A percentile compares a stretch with the other conserved stretches of the same genome.
Evolutionary conservation across 345 rosid species (phyloP).

Genomic region (Lagerstroemia speciosa): DNA sequence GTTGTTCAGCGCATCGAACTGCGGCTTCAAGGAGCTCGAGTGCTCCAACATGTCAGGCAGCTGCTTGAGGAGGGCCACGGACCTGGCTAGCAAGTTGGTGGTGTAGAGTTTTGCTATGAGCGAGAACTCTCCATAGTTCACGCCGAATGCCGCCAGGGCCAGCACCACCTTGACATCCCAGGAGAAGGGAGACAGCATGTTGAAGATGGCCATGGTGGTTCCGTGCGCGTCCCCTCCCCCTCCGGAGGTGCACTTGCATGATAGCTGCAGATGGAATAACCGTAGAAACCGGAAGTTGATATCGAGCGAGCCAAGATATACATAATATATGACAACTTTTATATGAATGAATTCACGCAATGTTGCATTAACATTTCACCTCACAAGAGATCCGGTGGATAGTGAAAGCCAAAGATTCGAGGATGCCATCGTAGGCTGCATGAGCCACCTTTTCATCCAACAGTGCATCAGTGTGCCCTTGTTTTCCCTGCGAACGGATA

Average conservation of each 20-base stretch:
- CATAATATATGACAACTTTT: neutral
- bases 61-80: constrained; percentile 36
- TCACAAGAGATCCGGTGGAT: constrained; percentile 37
- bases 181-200: constrained; percentile 25
- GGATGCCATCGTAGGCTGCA: constrained; percentile 19
- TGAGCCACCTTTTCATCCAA: constrained; percentile 16
- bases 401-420: constrained; percentile 23
- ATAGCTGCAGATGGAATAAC: constrained; percentile 20
- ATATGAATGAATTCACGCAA: no score
- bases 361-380: no score
- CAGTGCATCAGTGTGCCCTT: constrained; percentile 2
- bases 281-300: neutral
- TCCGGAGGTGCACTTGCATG: constrained; percentile 36
- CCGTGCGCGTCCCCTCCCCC: constrained; percentile 37
- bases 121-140: constrained; percentile 37
- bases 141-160: constrained; percentile 38
- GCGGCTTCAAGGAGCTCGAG: constrained; percentile 18
- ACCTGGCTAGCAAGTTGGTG: constrained; percentile 27
- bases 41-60: constrained; percentile 27
- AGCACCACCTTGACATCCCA: constrained; percentile 50
- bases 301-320: neutral
- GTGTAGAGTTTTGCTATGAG: constrained; percentile 24
- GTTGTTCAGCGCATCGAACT: constrained; percentile 32
- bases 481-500: constrained; percentile 19
- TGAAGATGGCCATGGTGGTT: constrained; percentile 30